Evolutionary conservation across 441 rosid genomes (phyloP).

Genomic region (Erysimum pusillum): DNA sequence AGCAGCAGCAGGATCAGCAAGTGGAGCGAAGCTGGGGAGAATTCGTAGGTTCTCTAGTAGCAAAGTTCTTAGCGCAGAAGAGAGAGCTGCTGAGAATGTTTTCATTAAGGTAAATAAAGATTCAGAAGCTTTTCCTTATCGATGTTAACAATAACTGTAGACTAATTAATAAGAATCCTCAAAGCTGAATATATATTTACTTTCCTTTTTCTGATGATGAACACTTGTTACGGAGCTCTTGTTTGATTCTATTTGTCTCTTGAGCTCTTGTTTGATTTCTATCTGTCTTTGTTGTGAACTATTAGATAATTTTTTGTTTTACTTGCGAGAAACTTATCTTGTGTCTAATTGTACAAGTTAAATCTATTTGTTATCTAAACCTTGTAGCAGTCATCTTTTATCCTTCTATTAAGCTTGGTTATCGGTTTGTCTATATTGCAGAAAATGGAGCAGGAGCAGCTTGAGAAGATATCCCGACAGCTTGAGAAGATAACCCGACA

Average conservation of each 20-base stretch:
- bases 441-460: conserved; percentile 92
- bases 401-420: neutral
- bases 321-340: neutral
- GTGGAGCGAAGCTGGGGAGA: conserved; percentile 46
- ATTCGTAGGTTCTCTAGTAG: conserved; percentile 81
- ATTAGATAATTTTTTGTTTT: no score
- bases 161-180: no score
- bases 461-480: conserved; percentile 68
- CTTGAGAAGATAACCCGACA: neutral
- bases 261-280: no score
- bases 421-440: conserved; percentile 40
- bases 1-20: conserved; percentile 54
- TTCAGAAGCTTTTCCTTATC: neutral
- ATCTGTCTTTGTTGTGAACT: neutral
- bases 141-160: no score
- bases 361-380: neutral
- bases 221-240: no score
- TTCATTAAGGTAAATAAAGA: conserved; percentile 76
- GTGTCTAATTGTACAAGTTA: neutral
- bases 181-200: no score
- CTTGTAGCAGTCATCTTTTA: neutral
- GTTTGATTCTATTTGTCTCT: no score
- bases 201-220: no score
- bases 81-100: conserved; percentile 91
- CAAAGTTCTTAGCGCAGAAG: conserved; percentile 84